Percentiles rank a stretch among this genome's conserved stretches.
These are phyloP conservation scores for Rhizopogon vulgaris DNA, from an alignment of 768 basidiomycete genomes.

Conservation along the genomic window DNA sequence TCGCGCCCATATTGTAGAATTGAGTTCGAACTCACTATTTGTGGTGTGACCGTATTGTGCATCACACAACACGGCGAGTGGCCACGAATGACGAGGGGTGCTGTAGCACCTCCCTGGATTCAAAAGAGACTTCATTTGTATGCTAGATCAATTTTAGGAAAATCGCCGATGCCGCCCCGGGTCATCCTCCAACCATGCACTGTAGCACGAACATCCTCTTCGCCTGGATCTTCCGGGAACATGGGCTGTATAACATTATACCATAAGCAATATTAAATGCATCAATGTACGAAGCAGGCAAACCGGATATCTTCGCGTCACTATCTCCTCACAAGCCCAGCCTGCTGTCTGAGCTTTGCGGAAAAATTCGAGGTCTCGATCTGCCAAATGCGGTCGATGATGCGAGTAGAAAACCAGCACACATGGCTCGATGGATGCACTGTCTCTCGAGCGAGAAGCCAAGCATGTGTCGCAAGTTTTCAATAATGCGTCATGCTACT, in stretches of 20 bases:
- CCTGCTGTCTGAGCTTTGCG: conserved; percentile 50
- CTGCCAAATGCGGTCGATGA: conserved; percentile 78
- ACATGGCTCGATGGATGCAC: conserved; percentile 22
- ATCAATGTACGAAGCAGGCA: conserved; percentile 13
- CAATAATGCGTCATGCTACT: conserved; percentile 76
- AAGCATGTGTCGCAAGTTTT: conserved; percentile 57
- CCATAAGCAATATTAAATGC: neutral
- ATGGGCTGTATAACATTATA: conserved; percentile 51
- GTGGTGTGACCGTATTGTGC: neutral
- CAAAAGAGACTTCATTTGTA: neutral
- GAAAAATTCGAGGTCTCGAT: conserved; percentile 83
- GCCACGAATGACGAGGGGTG: neutral
- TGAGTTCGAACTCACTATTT: no score
- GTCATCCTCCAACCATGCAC: conserved; percentile 81
- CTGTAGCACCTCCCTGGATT: neutral
- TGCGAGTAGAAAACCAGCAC: conserved; percentile 87
- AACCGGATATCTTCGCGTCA: conserved; percentile 60
- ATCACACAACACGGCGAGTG: neutral
- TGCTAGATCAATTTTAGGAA: neutral
- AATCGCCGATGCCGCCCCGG: conserved; percentile 2
- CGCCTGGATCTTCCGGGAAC: conserved; percentile 86
- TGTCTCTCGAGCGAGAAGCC: conserved; percentile 15
- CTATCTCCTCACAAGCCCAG: conserved; percentile 69
- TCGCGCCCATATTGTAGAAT: neutral
- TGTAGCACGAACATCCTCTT: conserved; percentile 66